These are phyloP conservation scores for Berkeleyomyces basicola DNA, from an alignment of 2,329 filamentous ascomycete species.

Conservation along the genomic window DNA sequence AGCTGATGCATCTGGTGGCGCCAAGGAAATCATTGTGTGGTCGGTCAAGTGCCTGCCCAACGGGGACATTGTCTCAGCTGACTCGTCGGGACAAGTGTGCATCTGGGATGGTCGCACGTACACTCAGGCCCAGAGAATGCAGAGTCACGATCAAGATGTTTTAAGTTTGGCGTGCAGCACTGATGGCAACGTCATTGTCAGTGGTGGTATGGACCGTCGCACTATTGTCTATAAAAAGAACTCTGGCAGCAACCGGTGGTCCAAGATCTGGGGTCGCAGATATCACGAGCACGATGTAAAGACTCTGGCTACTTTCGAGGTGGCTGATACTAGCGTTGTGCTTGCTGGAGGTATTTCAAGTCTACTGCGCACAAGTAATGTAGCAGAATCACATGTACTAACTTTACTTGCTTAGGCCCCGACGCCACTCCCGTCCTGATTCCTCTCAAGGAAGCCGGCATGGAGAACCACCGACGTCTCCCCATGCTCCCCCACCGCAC, in stretches of 20 bases:
- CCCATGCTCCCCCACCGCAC: conserved; percentile 70
- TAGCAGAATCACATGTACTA: conserved; percentile 16
- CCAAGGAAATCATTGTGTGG: conserved; percentile 83
- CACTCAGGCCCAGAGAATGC: conserved; percentile 69
- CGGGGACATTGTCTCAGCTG: conserved; percentile 83
- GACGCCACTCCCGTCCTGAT: conserved; percentile 72
- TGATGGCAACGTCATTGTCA: conserved; percentile 69
- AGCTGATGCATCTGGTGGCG: conserved; percentile 48
- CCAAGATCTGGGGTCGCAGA: conserved; percentile 66
- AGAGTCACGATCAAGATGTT: conserved; percentile 78
- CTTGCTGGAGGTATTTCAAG: conserved; percentile 64
- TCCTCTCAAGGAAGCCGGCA: conserved; percentile 54
- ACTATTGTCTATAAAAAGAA: conserved; percentile 67
- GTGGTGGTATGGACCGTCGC: conserved; percentile 78
- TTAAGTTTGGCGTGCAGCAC: conserved; percentile 69
- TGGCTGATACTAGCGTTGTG: conserved; percentile 64
- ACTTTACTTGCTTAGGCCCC: conserved; percentile 40
- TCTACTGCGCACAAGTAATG: not conserved
- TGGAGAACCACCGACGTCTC: conserved; percentile 70
- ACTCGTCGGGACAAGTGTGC: conserved; percentile 83
- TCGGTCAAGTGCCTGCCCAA: conserved; percentile 74
- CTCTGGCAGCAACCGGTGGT: conserved; percentile 52
- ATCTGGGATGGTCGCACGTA: conserved; percentile 92
- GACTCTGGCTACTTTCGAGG: conserved; percentile 79
- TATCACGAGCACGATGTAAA: conserved; percentile 94